Conservation (phyloP, 2,329 filamentous ascomycete species). For the Metarhizium sp. region DNA sequence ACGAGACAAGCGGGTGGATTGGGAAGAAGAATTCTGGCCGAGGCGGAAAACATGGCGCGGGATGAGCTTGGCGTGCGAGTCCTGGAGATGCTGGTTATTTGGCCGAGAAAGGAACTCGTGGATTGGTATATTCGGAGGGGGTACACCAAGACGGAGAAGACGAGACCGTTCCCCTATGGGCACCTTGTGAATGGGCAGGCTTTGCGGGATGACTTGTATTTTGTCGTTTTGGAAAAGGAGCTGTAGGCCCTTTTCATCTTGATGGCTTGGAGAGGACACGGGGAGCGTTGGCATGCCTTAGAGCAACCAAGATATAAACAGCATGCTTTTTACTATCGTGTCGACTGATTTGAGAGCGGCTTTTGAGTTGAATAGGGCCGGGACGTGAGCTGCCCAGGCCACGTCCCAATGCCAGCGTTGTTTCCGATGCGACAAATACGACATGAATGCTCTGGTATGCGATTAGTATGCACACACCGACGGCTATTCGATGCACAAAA, state of each 20-base stretch:
- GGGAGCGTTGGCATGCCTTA: no score
- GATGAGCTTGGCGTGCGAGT: conserved; percentile 19
- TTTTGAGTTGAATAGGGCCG: no score
- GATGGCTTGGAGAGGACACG: neutral
- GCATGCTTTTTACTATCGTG: no score
- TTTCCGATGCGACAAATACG: no score
- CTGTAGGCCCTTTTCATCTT: conserved; percentile 9
- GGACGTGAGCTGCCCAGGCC: no score
- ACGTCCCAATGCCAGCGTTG: no score
- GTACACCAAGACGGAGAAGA: conserved; percentile 29
- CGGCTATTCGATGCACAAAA: no score
- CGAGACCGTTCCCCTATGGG: conserved; percentile 31
- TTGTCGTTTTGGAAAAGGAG: conserved; percentile 31
- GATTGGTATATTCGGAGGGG: conserved; percentile 35
- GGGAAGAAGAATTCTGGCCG: conserved; percentile 29
- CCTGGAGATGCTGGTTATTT: conserved; percentile 37
- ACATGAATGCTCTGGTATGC: no score
- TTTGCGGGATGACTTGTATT: conserved; percentile 33
- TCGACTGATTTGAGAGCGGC: no score
- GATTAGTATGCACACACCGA: no score
- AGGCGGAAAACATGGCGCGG: conserved; percentile 29
- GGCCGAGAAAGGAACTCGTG: conserved; percentile 32
- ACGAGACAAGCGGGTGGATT: conserved; percentile 32
- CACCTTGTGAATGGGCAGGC: conserved; percentile 25
- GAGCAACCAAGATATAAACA: no score